A percentile compares a stretch with the other conserved stretches of the same genome.
Conservation (phyloP, 2,329 filamentous ascomycete species). For the Aureobasidium sp. region DNA sequence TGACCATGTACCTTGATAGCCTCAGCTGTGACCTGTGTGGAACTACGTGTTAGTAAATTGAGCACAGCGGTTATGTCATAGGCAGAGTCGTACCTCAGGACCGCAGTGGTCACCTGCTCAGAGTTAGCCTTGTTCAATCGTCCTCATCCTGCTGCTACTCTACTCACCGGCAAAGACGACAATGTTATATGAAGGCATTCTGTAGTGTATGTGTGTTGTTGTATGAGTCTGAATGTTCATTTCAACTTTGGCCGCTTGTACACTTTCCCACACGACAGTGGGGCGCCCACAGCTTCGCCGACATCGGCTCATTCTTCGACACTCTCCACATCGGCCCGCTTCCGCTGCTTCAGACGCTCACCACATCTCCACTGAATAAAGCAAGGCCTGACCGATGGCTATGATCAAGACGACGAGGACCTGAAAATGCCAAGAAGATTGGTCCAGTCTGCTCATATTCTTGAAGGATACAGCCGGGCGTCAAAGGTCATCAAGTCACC, state of each 20-base stretch:
- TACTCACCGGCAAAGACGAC: constrained; percentile 64
- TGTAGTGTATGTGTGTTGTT: constrained; percentile 22
- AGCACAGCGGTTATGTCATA: constrained; percentile 1
- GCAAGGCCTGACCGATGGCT: no score
- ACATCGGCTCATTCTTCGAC: neutral
- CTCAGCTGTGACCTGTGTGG: constrained; percentile 66
- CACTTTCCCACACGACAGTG: constrained; percentile 5
- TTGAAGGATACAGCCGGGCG: no score
- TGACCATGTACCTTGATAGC: constrained; percentile 63
- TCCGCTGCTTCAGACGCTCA: neutral
- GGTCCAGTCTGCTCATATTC: no score
- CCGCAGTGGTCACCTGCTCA: constrained; percentile 63
- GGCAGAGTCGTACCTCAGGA: constrained; percentile 59
- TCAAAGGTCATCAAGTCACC: no score
- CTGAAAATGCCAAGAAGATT: no score
- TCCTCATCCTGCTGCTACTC: neutral
- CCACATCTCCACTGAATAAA: neutral
- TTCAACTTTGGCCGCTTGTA: neutral
- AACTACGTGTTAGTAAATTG: constrained; percentile 16
- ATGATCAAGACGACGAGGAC: constrained; percentile 18
- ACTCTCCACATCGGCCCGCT: constrained; percentile 1
- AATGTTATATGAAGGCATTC: constrained; percentile 67
- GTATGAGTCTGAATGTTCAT: neutral
- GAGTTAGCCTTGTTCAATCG: constrained; percentile 7
- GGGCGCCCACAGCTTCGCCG: constrained; percentile 10